Percentiles rank a stretch among this genome's conserved stretches.
Conservation (phyloP, 257 asterid genomes). For the Penstemon eatonii region DNA sequence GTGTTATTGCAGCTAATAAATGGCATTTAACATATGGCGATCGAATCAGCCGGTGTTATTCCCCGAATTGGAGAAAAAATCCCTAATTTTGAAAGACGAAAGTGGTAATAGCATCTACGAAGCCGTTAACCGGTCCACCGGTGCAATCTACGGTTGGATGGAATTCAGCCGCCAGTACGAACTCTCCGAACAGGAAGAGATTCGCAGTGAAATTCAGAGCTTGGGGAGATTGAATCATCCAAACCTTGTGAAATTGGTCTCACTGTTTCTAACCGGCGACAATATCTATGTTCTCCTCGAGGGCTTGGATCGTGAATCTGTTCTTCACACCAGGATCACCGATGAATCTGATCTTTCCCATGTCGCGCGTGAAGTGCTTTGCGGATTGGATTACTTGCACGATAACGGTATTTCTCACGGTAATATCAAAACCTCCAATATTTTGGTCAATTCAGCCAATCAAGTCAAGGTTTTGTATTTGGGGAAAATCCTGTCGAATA, state of each 20-base stretch:
- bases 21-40: too few species aligned
- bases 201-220: slow-evolving; percentile 21
- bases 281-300: slow-evolving; percentile 31
- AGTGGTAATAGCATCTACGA: slow-evolving; percentile 5
- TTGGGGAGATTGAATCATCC: slow-evolving; percentile 31
- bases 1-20: too few species aligned
- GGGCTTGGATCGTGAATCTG: slow-evolving; percentile 20
- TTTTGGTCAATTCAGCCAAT: slow-evolving; percentile 17
- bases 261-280: neutral
- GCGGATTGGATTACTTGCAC: slow-evolving; percentile 34
- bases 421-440: slow-evolving; percentile 23
- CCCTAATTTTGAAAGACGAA: neutral
- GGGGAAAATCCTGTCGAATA: slow-evolving; percentile 22
- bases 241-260: slow-evolving; percentile 27
- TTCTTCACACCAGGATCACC: neutral
- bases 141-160: slow-evolving; percentile 23
- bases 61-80: too few species aligned
- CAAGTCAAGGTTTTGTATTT: slow-evolving; percentile 31
- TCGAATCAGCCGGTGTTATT: too few species aligned
- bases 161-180: slow-evolving; percentile 13
- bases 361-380: slow-evolving; percentile 24
- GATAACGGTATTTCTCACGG: slow-evolving; percentile 26
- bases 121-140: slow-evolving; percentile 26
- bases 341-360: slow-evolving; percentile 13
- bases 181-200: slow-evolving; percentile 13